Conservation (phyloP, 2,329 filamentous ascomycete genomes). For the Talaromyces verruculosus region DNA sequence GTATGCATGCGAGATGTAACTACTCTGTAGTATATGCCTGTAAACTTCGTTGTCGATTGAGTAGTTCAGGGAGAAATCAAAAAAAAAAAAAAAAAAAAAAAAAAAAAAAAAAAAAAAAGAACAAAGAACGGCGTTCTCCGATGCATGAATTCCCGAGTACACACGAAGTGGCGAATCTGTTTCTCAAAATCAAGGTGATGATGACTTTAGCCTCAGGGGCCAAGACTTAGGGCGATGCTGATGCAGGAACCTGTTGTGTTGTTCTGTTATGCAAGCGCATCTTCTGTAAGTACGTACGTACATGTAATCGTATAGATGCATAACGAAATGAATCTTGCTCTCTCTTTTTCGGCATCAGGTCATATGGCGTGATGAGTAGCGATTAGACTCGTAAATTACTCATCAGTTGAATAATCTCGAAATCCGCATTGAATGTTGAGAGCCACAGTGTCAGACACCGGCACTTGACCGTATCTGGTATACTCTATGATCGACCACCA, state of each 20-base stretch:
- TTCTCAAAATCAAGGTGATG: background rate
- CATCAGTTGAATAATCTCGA: background rate
- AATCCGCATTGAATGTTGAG: background rate
- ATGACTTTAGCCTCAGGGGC: slow-evolving; percentile 7
- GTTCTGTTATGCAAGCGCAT: background rate
- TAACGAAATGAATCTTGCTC: background rate
- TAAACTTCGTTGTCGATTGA: background rate
- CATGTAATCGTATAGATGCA: background rate
- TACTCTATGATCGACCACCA: slow-evolving; percentile 1
- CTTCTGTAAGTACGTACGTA: background rate
- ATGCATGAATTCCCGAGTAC: background rate
- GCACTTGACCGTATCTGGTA: background rate
- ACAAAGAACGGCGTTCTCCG: background rate
- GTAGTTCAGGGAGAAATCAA: no score
- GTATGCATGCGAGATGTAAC: background rate
- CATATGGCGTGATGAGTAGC: background rate
- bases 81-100: background rate
- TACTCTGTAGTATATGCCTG: no score
- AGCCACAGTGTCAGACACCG: background rate
- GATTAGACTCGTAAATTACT: slow-evolving; percentile 2
- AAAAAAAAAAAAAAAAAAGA: background rate
- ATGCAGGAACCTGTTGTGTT: background rate
- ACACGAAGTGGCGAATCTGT: background rate
- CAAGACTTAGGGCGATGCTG: background rate
- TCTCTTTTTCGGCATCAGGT: background rate